Base-by-base conservation (phyloP, 164 flowering plant species). In the Vitis rotundifolia region DNA sequence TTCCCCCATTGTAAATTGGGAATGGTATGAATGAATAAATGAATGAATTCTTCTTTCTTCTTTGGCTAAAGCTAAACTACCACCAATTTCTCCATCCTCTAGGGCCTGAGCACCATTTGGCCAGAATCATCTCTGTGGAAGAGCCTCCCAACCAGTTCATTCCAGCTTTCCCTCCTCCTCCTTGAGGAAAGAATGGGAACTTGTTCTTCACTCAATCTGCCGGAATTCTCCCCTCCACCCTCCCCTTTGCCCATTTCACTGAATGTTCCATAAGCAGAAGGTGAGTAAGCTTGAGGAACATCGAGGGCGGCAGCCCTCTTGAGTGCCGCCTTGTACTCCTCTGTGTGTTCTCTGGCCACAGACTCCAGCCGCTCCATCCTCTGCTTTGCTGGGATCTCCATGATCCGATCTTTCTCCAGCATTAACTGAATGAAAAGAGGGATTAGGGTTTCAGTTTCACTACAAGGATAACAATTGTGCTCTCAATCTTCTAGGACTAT, bases 211-310 rank as follows among this genome's bases (percentile, higher is more conserved):
- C 26, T 22, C 18, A 52, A 64, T 49, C 68, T 70, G 57, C 26
- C 70, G 19, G 1, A 75, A 72, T 31, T 68, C 59, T 56, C 68
- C 80, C 26, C 26, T 22, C 26, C 1, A 1, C 26, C 26, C 26
- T 22, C 26, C 22, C 76, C 74, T 68, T 70, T 61, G 16, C 77
- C 70, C n/a, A 19, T 53, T 12, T 76, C 77, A 19, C 76, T 61
- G 59, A 89, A 89, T 61, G 94, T 89, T 44, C 94, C 94, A 70
- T 89, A 89, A 0, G 74, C 56, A 48, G 91, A 81, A 12, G 91
- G 87, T 2, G 86, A 73, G 78, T 57, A 82, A n/a, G 87, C 82
- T 67, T 76, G 75, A 0, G 91, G 88, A 53, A 88, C 79, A 7
- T 83, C 75, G 64, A 88, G 63, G 15, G 82, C 77, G 13, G 73